Evolutionary conservation across 768 basidiomycete genomes (phyloP).

Genomic region (Suillus variegatus): DNA sequence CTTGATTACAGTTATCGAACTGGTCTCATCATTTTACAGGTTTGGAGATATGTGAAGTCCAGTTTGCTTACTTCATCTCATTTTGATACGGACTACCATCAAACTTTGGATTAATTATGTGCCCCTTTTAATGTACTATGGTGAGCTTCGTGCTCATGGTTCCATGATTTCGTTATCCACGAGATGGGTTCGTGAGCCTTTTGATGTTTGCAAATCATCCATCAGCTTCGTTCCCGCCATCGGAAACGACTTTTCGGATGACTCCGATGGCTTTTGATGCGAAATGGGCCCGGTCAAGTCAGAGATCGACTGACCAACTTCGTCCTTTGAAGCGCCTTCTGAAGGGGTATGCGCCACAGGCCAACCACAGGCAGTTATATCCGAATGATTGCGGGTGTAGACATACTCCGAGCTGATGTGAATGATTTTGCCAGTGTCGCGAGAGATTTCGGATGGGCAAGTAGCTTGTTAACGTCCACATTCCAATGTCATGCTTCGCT

Average conservation of each 20-base stretch:
- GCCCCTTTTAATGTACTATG: neutral
- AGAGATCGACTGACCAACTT: neutral
- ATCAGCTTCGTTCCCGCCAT: neutral
- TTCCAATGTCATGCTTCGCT: neutral
- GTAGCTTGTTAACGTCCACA: neutral
- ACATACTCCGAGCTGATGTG: neutral
- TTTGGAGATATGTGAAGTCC: slow-evolving; percentile 25
- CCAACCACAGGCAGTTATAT: neutral
- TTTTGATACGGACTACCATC: neutral
- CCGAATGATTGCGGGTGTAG: neutral
- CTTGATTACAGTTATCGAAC: neutral
- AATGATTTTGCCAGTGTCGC: neutral
- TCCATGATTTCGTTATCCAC: neutral
- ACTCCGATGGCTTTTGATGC: neutral
- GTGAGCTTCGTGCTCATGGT: neutral
- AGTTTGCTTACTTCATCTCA: neutral
- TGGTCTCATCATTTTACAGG: slow-evolving; percentile 13
- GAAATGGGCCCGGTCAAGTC: neutral
- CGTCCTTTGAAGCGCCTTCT: neutral
- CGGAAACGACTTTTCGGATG: neutral
- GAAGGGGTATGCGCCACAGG: neutral
- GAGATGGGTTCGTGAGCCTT: neutral
- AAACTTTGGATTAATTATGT: slow-evolving; percentile 2
- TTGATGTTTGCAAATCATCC: neutral
- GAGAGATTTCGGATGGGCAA: neutral